A percentile compares a stretch with the other conserved stretches of the same genome.
Evolutionary conservation across 306 rosid species (phyloP).

Genomic region (Amphicarpaea edgeworthii): DNA sequence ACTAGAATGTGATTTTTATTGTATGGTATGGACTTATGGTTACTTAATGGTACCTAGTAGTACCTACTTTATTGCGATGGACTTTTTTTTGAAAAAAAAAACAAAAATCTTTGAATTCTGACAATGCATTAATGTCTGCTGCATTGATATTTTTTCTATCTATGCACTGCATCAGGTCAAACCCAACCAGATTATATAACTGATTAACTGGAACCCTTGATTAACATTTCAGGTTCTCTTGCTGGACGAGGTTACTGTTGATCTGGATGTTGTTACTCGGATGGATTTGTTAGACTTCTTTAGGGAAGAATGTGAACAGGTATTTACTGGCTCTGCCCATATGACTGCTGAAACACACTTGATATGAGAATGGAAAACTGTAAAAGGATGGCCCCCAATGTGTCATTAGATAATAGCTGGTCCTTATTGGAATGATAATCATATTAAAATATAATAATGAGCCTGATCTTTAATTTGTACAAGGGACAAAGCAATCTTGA

Average conservation of each 20-base stretch:
- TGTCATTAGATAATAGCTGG: conserved; percentile 33
- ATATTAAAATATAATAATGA: conserved; percentile 6
- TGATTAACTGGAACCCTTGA: conserved; percentile 27
- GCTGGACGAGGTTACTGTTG: conserved; percentile 95
- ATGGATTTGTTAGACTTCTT: conserved; percentile 87
- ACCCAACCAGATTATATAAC: conserved; percentile 2
- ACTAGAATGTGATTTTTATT: conserved; percentile 14
- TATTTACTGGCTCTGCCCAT: conserved; percentile 52
- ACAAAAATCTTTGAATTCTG: conserved; percentile 10
- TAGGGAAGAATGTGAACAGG: conserved; percentile 98
- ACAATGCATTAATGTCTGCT: conserved; percentile 1
- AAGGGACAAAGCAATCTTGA: neutral
- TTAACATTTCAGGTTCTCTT: conserved; percentile 78
- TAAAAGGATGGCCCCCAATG: conserved; percentile 18
- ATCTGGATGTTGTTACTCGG: conserved; percentile 94
- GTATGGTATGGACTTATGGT: conserved; percentile 16
- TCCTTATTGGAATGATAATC: conserved; percentile 25
- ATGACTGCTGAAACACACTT: conserved; percentile 37
- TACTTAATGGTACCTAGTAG: too few relatives aligned
- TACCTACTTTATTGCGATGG: neutral
- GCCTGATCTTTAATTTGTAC: conserved; percentile 31
- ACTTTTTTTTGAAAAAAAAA: neutral
- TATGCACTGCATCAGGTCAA: conserved; percentile 9
- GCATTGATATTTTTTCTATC: neutral
- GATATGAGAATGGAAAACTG: conserved; percentile 16